Base-by-base conservation (phyloP, 805 yeast species). In the Candida schatavii region DNA sequence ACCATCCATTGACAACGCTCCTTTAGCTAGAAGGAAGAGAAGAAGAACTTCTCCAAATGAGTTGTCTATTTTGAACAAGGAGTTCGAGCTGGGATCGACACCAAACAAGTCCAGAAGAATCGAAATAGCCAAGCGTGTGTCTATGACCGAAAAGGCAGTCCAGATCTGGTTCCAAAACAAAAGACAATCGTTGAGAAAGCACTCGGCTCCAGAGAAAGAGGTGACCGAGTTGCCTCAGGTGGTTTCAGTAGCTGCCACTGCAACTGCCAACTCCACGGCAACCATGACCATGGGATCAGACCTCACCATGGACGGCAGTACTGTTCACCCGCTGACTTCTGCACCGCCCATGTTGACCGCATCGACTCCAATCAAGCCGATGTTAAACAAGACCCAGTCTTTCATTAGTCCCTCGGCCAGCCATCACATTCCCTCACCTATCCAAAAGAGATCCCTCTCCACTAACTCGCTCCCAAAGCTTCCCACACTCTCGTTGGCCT, bases 111-210 rank as follows among this genome's bases (percentile, higher is more conserved):
- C 74, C 35, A 75, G 84, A 56, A 79, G 98, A 51, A 72, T 78
- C 34, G 85, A 83, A 49, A 86, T 93, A 49, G 96, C 98, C 3
- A 62, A 68, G 23, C 78, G 72, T 49, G 95, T 93, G 31, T 82
- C 81, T 51, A 93, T 93, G 98, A 80, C 91, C n/a, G 97, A 90
- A 62, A 88, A 90, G 62, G 96, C 97, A 2, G 96, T 93, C 27
- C 99, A 93, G 68, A 88, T 91, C 48, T 93, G 99, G 99, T 93
- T 93, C 68, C 99, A 93, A 67, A 93, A 93, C 65, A 86, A 82
- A 62, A 79, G 99, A 62, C 97, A 91, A 64, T 76, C 90, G 28
- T 65, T 84, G 48, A 77, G 89, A 55, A 79, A 82, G 52, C 71
- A 66, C 39, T 53, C 56, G 42, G 46, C 48, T 32, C 41, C 52